Percentiles rank a stretch among this genome's conserved stretches.
phyloP scores from a whole-genome alignment of 306 rosid genomes.

The barrel medic (Medicago truncatula) region MtrunA17r5.0-ANR NC_053046.1:18156001-18156500 shows the following conservation, averaged over 20 bases:
- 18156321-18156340: background rate
- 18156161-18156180: conserved; percentile 58
- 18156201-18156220: conserved; percentile 69
- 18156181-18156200: conserved; percentile 86
- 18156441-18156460: conserved; percentile 51
- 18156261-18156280: background rate
- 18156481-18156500: conserved; percentile 16
- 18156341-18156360: conserved; percentile 19
- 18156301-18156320: background rate
- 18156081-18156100: conserved; percentile 73
- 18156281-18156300: background rate
- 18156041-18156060: conserved; percentile 73
- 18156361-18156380: background rate
- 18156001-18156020: conserved; percentile 38
- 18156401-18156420: conserved; percentile 41
- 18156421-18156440: conserved; percentile 44
- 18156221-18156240: conserved; percentile 58
- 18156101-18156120: conserved; percentile 61
- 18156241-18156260: background rate
- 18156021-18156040: conserved; percentile 70
- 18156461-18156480: conserved; percentile 37
- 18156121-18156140: conserved; percentile 60
- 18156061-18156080: conserved; percentile 68
- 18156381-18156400: background rate
- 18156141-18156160: conserved; percentile 51